A percentile compares a stretch with the other conserved stretches of the same genome.
These are phyloP conservation scores for Colletotrichum aenigma DNA, from an alignment of 2,329 filamentous ascomycete species.

Conservation along the genomic window DNA sequence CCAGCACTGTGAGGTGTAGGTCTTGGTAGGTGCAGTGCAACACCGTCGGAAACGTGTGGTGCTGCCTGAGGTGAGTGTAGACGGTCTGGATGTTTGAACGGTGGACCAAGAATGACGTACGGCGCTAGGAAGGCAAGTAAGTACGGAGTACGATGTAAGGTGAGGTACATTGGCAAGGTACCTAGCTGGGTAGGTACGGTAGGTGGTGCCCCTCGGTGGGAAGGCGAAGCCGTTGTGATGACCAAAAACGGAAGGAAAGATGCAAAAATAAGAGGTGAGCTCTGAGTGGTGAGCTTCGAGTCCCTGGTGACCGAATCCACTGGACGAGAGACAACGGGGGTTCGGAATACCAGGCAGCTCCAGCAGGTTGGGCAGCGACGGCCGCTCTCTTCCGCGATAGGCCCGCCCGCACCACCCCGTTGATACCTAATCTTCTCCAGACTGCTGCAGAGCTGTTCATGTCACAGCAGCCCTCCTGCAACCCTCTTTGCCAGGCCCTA, in stretches of 20 bases:
- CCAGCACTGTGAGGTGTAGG: not conserved
- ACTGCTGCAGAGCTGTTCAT: not conserved
- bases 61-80: not conserved
- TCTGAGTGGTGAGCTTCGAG: slow-evolving; percentile 3
- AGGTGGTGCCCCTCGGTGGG: not conserved
- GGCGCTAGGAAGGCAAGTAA: not conserved
- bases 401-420: not conserved
- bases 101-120: slow-evolving; percentile 2
- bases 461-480: not conserved
- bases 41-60: not conserved
- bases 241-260: slow-evolving; percentile 18
- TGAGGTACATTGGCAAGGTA: not conserved
- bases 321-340: slow-evolving; percentile 6
- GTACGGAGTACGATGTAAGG: not conserved
- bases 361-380: slow-evolving; percentile 24
- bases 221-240: slow-evolving; percentile 8
- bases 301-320: slow-evolving; percentile 8
- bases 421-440: slow-evolving; percentile 7
- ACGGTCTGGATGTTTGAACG: not conserved
- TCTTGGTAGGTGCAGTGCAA: not conserved
- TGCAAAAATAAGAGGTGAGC: slow-evolving; percentile 9
- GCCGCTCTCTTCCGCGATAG: slow-evolving; percentile 15
- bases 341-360: not conserved
- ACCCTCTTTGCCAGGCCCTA: not conserved
- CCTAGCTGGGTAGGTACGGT: not conserved